phyloP scores from a whole-genome alignment of 2,329 filamentous ascomycete genomes.

The Xylariaceae sp. region DNA sequence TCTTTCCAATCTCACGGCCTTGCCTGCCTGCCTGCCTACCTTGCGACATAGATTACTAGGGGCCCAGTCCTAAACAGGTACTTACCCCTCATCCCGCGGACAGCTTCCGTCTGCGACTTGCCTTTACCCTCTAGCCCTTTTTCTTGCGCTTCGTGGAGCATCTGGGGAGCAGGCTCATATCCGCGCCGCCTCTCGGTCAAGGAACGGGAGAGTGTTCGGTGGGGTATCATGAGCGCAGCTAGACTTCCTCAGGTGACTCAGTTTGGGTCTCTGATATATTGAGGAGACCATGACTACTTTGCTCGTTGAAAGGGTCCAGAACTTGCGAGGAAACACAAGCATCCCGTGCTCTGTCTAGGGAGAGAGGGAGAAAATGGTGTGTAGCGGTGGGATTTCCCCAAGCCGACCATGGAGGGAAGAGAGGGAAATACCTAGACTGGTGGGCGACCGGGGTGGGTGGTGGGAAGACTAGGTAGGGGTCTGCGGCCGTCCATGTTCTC shows the following conservation, averaged over 20 bases:
- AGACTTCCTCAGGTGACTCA: conserved; percentile 33
- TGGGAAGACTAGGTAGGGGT: conserved; percentile 17
- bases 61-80: background rate
- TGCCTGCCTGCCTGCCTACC: conserved; percentile 12
- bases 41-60: no score
- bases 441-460: background rate
- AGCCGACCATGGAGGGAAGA: conserved; percentile 15
- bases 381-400: conserved; percentile 23
- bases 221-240: conserved; percentile 20
- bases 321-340: conserved; percentile 29
- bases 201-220: conserved; percentile 5
- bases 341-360: conserved; percentile 22
- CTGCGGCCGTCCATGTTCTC: conserved; percentile 3
- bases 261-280: conserved; percentile 27
- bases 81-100: conserved; percentile 24
- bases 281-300: conserved; percentile 13
- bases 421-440: background rate
- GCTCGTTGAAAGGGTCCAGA: conserved; percentile 26
- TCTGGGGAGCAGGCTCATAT: conserved; percentile 3
- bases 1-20: conserved; percentile 8
- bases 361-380: conserved; percentile 30
- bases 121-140: conserved; percentile 19
- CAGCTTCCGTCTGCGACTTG: conserved; percentile 25
- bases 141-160: conserved; percentile 15
- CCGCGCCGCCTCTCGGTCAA: conserved; percentile 19